A percentile compares a stretch with the other conserved stretches of the same genome.
phyloP scores from a whole-genome alignment of 495 filamentous ascomycete genomes.

The Pyrenula massariospora region DNA sequence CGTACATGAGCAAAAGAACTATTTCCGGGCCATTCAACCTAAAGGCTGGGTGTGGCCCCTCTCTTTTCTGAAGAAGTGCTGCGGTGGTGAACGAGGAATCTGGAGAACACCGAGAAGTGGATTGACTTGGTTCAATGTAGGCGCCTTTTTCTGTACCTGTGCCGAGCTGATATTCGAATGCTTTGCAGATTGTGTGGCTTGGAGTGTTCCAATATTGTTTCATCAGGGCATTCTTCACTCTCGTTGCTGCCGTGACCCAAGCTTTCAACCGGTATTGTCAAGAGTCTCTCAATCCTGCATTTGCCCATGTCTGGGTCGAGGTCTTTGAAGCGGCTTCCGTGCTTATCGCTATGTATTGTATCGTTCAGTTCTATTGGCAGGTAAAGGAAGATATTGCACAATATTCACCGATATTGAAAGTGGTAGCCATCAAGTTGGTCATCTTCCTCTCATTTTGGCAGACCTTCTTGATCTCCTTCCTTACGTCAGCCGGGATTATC shows the following conservation, averaged over 20 bases:
- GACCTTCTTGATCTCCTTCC: constrained; percentile 55
- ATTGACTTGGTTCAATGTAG: constrained; percentile 83
- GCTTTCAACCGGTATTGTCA: constrained; percentile 63
- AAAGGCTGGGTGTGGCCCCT: constrained; percentile 69
- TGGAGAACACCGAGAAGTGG: constrained; percentile 71
- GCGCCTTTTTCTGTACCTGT: neutral
- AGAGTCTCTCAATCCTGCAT: constrained; percentile 61
- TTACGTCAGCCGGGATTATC: constrained; percentile 51
- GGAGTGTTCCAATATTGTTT: constrained; percentile 87
- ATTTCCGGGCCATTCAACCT: constrained; percentile 60
- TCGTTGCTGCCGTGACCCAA: constrained; percentile 65
- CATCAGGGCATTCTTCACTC: constrained; percentile 72
- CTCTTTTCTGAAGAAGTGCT: constrained; percentile 49
- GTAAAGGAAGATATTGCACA: constrained; percentile 53
- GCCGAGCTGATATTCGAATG: neutral
- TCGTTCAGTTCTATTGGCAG: constrained; percentile 85
- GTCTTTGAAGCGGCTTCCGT: constrained; percentile 62
- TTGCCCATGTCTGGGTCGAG: constrained; percentile 74
- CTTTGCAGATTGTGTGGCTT: constrained; percentile 62
- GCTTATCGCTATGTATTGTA: constrained; percentile 79
- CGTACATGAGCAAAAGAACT: constrained; percentile 77
- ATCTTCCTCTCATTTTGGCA: constrained; percentile 97
- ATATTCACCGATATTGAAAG: constrained; percentile 68
- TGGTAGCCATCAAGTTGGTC: constrained; percentile 82
- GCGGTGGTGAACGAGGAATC: constrained; percentile 44